A percentile compares a stretch with the other conserved stretches of the same genome.
phyloP scores from a whole-genome alignment of 805 yeast species.

The Starmerella riodocensis region DNA sequence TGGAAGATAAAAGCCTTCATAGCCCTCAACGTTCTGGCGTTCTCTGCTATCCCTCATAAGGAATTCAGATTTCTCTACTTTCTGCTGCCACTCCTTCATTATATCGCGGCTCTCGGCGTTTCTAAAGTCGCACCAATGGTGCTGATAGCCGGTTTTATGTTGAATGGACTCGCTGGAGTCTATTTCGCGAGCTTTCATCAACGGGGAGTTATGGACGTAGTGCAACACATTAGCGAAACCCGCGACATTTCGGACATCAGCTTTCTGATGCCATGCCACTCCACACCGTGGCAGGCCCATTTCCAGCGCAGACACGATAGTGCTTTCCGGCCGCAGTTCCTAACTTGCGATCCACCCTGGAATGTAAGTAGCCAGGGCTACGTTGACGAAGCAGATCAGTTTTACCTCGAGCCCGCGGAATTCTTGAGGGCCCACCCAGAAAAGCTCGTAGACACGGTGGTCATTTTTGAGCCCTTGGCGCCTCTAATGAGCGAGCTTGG shows the following conservation, averaged over 20 bases:
- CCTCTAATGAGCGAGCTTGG: slow-evolving; percentile 28
- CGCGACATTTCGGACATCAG: slow-evolving; percentile 43
- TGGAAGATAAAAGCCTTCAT: slow-evolving; percentile 17
- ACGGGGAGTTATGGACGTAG: slow-evolving; percentile 66
- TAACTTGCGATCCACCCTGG: slow-evolving; percentile 85
- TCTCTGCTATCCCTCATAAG: slow-evolving; percentile 66
- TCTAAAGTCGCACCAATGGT: background rate
- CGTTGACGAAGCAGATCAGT: slow-evolving; percentile 75
- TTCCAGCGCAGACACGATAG: slow-evolving; percentile 38
- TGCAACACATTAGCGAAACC: slow-evolving; percentile 37
- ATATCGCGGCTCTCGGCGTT: slow-evolving; percentile 33
- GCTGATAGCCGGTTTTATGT: background rate
- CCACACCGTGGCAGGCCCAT: slow-evolving; percentile 88
- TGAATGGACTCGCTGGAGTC: slow-evolving; percentile 35
- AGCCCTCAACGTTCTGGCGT: slow-evolving; percentile 37
- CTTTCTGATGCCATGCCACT: slow-evolving; percentile 89
- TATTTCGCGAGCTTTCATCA: slow-evolving; percentile 64
- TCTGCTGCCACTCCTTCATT: slow-evolving; percentile 57
- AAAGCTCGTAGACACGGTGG: slow-evolving; percentile 31
- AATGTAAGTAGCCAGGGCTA: slow-evolving; percentile 29
- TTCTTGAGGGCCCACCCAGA: slow-evolving; percentile 43
- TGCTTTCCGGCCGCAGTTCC: slow-evolving; percentile 48
- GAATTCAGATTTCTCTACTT: slow-evolving; percentile 86
- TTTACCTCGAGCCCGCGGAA: slow-evolving; percentile 52
- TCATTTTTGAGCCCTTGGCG: slow-evolving; percentile 54